Conservation (phyloP, 805 yeast genomes). For the Candida nemodendra region DNA sequence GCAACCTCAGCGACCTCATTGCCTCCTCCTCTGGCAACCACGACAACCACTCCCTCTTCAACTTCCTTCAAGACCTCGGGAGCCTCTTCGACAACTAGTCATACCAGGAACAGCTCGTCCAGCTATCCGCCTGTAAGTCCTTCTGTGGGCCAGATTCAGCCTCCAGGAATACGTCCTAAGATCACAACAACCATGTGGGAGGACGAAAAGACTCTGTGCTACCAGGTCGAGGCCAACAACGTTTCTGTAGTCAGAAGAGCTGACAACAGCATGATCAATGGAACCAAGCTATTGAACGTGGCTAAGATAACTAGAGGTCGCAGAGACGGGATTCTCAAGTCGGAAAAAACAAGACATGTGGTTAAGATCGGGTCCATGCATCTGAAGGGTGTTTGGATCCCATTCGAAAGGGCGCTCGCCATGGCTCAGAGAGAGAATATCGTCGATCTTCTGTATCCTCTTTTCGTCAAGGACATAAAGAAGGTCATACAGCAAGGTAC, state of each 20-base stretch:
- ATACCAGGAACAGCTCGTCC: constrained; percentile 13
- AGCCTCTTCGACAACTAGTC: constrained; percentile 8
- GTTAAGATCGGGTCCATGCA: constrained; percentile 74
- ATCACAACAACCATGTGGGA: constrained; percentile 73
- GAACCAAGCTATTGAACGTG: constrained; percentile 63
- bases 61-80: constrained; percentile 8
- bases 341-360: constrained; percentile 62
- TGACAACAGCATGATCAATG: constrained; percentile 68
- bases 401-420: constrained; percentile 64
- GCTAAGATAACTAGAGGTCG: constrained; percentile 71
- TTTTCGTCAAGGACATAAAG: constrained; percentile 62
- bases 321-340: constrained; percentile 65
- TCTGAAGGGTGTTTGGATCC: constrained; percentile 70
- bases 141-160: constrained; percentile 38
- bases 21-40: constrained; percentile 13
- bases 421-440: constrained; percentile 65
- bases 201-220: constrained; percentile 65
- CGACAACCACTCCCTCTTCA: constrained; percentile 6
- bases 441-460: constrained; percentile 52
- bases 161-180: constrained; percentile 50
- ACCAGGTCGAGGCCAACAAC: constrained; percentile 66
- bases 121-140: constrained; percentile 28
- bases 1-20: constrained; percentile 9
- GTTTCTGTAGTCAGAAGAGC: constrained; percentile 64
- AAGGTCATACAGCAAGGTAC: constrained; percentile 33